Percentiles rank a stretch among this genome's conserved stretches.
phyloP scores from a whole-genome alignment of 345 rosid species.

The Melastoma malabathricum region DNA sequence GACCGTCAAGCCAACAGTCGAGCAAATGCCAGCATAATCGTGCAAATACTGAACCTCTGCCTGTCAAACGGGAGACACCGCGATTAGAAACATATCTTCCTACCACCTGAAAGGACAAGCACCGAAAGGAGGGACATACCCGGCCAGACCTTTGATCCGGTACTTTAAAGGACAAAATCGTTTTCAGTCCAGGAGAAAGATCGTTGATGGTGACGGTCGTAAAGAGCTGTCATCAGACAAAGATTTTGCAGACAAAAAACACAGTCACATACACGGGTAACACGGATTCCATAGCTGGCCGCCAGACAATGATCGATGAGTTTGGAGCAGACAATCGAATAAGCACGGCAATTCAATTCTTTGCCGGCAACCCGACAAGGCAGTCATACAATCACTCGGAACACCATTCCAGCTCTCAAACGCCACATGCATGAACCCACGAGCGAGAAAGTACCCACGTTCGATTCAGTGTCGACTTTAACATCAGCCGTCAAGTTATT shows the following conservation, averaged over 20 bases:
- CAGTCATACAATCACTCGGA: too few species aligned
- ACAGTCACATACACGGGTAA: neutral
- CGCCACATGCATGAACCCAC: too few species aligned
- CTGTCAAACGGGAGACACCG: constrained; percentile 22
- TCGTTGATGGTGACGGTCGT: constrained; percentile 61
- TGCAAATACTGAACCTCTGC: constrained; percentile 77
- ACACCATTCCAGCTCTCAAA: too few species aligned
- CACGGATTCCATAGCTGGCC: neutral
- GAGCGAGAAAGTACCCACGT: constrained; percentile 14
- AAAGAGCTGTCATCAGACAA: constrained; percentile 27
- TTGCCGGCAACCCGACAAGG: too few species aligned
- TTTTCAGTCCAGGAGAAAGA: constrained; percentile 71
- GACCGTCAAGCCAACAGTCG: constrained; percentile 62
- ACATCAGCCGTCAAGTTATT: constrained; percentile 73
- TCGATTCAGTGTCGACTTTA: constrained; percentile 66
- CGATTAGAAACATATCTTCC: neutral
- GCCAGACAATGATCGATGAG: neutral
- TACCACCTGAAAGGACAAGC: too few species aligned
- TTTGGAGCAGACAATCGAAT: neutral
- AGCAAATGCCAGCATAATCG: constrained; percentile 65
- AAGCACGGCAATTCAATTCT: too few species aligned
- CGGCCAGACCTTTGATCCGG: constrained; percentile 92
- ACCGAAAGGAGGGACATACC: constrained; percentile 17
- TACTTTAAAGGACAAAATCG: constrained; percentile 57
- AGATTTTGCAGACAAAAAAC: constrained; percentile 1